These are phyloP conservation scores for Trametes cingulata DNA, from an alignment of 768 basidiomycete genomes.

Conservation along the genomic window DNA sequence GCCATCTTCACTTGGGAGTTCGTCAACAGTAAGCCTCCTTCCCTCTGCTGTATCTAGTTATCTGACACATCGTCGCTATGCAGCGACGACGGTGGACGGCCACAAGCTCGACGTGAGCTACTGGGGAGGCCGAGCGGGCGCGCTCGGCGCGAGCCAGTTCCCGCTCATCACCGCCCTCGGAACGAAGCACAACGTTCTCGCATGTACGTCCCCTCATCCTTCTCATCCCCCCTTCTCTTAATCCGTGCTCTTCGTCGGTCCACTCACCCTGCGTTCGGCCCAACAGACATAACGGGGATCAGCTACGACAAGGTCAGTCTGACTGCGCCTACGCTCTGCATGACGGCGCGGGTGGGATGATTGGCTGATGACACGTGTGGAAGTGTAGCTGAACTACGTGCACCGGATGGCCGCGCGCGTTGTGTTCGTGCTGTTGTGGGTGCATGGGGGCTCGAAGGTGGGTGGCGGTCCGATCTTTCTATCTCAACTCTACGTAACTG, in stretches of 20 bases:
- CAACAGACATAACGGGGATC: conserved; percentile 53
- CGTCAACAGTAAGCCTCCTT: conserved; percentile 24
- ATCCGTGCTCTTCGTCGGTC: no score
- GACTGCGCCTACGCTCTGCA: background rate
- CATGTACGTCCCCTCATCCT: conserved; percentile 32
- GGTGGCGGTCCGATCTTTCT: conserved; percentile 10
- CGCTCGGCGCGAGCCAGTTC: conserved; percentile 49
- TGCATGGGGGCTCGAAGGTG: conserved; percentile 49
- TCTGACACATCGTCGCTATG: background rate
- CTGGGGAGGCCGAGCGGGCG: conserved; percentile 40
- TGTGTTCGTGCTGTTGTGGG: conserved; percentile 47
- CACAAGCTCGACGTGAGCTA: conserved; percentile 25
- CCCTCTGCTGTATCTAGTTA: background rate
- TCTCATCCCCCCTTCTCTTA: no score
- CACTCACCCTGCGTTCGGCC: no score
- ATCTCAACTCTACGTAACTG: background rate
- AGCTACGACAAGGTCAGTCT: conserved; percentile 46
- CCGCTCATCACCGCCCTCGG: conserved; percentile 59
- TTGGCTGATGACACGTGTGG: no score
- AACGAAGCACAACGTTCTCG: conserved; percentile 59
- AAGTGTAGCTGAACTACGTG: conserved; percentile 37
- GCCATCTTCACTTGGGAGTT: conserved; percentile 33
- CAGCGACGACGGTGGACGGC: conserved; percentile 29
- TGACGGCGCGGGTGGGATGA: no score
- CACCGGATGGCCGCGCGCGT: conserved; percentile 54